Conservation (phyloP, 768 basidiomycete genomes). For the Myochromella boudieri region DNA sequence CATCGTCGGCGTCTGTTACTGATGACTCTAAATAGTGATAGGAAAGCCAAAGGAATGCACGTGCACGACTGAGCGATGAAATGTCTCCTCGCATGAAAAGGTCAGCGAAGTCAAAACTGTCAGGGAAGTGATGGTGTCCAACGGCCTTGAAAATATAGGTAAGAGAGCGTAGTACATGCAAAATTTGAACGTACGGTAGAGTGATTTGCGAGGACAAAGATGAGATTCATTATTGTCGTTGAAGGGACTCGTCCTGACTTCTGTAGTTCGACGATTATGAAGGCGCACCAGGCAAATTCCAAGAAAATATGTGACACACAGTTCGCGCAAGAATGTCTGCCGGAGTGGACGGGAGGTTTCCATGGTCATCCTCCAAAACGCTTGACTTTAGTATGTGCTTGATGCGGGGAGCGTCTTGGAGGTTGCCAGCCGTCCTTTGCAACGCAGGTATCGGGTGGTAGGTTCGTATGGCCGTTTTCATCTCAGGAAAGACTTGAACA, state of each 20-base stretch:
- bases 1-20: constrained; percentile 30
- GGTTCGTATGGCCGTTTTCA: constrained; percentile 73
- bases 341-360: constrained; percentile 50
- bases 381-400: constrained; percentile 72
- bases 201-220: constrained; percentile 69
- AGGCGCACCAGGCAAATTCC: not conserved
- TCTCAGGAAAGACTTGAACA: constrained; percentile 69
- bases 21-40: constrained; percentile 71
- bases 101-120: constrained; percentile 75
- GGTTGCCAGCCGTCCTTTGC: constrained; percentile 65
- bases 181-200: constrained; percentile 40
- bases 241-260: constrained; percentile 57
- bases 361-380: constrained; percentile 44
- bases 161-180: constrained; percentile 2
- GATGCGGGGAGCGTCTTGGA: constrained; percentile 79
- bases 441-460: constrained; percentile 78
- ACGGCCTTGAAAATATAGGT: constrained; percentile 51
- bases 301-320: constrained; percentile 35
- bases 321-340: constrained; percentile 53
- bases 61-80: constrained; percentile 72
- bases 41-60: constrained; percentile 83
- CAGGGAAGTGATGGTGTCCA: constrained; percentile 66
- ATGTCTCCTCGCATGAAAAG: constrained; percentile 75
- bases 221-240: constrained; percentile 67
- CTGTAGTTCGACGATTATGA: constrained; percentile 18